A percentile compares a stretch with the other conserved stretches of the same genome.
phyloP scores from a whole-genome alignment of 257 asterid species.

The Verbena officinalis region DNA sequence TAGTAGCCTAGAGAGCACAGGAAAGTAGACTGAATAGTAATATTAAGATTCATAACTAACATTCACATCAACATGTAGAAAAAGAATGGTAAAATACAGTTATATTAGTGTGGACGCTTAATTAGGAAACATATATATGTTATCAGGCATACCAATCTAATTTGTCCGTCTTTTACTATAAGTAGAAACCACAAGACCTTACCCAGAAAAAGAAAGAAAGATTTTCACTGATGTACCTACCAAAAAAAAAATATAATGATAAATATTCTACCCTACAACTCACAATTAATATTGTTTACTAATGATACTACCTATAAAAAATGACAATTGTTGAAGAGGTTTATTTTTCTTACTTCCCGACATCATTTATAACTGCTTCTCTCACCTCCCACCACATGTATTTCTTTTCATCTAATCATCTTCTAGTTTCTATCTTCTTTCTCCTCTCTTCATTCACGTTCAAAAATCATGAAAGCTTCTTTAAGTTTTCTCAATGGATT shows the following conservation, averaged over 20 bases:
- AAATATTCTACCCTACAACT: too few relatives aligned
- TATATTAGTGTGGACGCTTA: too few relatives aligned
- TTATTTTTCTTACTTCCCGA: background rate
- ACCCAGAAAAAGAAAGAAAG: too few relatives aligned
- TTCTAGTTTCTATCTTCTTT: background rate
- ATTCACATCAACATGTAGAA: slow-evolving; percentile 34
- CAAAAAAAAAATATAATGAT: background rate
- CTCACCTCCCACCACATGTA: background rate
- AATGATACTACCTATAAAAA: background rate
- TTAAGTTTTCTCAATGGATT: too few relatives aligned
- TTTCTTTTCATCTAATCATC: background rate
- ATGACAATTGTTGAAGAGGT: background rate
- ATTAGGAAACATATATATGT: too few relatives aligned
- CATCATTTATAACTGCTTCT: background rate
- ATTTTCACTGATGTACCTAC: background rate
- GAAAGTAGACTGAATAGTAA: background rate
- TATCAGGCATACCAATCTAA: too few relatives aligned
- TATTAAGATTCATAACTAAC: background rate
- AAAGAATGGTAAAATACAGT: background rate
- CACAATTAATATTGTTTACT: background rate
- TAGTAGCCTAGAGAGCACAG: background rate
- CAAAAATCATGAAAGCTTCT: background rate
- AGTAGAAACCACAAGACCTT: too few relatives aligned
- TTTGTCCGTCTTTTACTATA: too few relatives aligned
- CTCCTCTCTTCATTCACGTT: background rate